A percentile compares a stretch with the other conserved stretches of the same genome.
Evolutionary conservation across 805 yeast species (phyloP).

Genomic region (Saccharomycopsis synnaedendra): DNA sequence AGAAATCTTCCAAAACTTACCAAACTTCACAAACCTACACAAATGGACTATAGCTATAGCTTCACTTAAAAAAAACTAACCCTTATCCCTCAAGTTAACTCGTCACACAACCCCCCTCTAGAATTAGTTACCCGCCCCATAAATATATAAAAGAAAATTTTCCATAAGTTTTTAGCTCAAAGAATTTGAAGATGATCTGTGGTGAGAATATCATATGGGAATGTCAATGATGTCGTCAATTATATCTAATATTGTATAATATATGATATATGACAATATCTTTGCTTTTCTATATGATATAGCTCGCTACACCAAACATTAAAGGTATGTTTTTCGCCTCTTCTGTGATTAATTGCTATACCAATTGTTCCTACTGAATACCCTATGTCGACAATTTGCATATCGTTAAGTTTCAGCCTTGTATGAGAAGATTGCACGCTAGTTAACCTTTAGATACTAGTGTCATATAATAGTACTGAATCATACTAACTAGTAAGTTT

Average conservation of each 20-base stretch:
- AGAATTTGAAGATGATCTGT: too few relatives aligned
- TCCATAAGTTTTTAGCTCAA: too few relatives aligned
- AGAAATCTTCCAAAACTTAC: too few relatives aligned
- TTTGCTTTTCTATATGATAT: not conserved
- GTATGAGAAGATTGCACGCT: slow-evolving; percentile 8
- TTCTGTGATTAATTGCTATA: slow-evolving; percentile 15
- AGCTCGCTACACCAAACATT: not conserved
- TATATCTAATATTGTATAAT: not conserved
- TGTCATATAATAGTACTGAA: not conserved
- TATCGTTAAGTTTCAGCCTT: slow-evolving; percentile 18
- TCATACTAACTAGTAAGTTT: not conserved
- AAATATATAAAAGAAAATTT: too few relatives aligned
- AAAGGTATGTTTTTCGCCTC: not conserved
- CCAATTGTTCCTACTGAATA: slow-evolving; percentile 18
- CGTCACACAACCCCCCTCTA: too few relatives aligned
- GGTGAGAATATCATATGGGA: too few relatives aligned
- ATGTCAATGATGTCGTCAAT: too few relatives aligned
- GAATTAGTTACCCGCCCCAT: too few relatives aligned
- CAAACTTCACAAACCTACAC: too few relatives aligned
- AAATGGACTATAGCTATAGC: too few relatives aligned
- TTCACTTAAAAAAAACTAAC: too few relatives aligned
- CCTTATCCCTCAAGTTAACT: too few relatives aligned
- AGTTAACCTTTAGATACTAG: not conserved
- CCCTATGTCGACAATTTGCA: slow-evolving; percentile 15
- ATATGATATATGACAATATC: not conserved